Conservation (phyloP, 1,284 basidiomycete genomes). For the Tylopilus sp. region DNA sequence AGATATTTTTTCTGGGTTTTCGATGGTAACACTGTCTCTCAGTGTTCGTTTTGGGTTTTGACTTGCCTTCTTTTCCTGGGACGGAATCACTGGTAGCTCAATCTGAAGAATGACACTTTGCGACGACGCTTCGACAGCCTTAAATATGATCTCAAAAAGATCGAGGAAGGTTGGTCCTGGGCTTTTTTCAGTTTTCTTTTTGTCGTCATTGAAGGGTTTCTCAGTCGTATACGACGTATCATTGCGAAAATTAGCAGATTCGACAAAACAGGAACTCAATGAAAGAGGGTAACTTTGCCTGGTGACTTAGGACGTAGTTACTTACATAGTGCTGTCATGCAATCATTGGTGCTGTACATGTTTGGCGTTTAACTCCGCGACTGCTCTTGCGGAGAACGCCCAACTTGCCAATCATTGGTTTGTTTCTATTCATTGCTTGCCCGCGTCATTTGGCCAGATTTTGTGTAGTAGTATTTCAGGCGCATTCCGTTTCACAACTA, state of each 20-base stretch:
- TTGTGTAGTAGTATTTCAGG: slow-evolving; percentile 18
- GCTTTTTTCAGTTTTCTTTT: slow-evolving; percentile 13
- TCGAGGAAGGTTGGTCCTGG: slow-evolving; percentile 79
- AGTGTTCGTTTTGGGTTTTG: slow-evolving; percentile 14
- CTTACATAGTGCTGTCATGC: too few species aligned
- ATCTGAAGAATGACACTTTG: slow-evolving; percentile 87
- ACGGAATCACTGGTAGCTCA: slow-evolving; percentile 70
- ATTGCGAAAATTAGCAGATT: slow-evolving; percentile 69
- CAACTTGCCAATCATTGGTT: slow-evolving; percentile 8
- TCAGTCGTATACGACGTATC: slow-evolving; percentile 89
- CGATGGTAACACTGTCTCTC: slow-evolving; percentile 66
- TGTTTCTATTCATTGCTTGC: slow-evolving; percentile 13
- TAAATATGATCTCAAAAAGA: slow-evolving; percentile 91
- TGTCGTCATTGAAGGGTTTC: too few species aligned
- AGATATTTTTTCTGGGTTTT: slow-evolving; percentile 84
- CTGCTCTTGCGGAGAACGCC: slow-evolving; percentile 19
- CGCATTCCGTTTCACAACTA: slow-evolving; percentile 14
- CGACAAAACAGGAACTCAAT: slow-evolving; percentile 6
- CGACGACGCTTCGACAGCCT: slow-evolving; percentile 85
- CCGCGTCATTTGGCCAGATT: slow-evolving; percentile 1
- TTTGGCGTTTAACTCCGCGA: slow-evolving; percentile 35
- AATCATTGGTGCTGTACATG: background rate
- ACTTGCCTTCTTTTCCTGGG: slow-evolving; percentile 13
- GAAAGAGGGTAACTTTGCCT: slow-evolving; percentile 2
- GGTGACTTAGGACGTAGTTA: slow-evolving; percentile 9